phyloP scores from a whole-genome alignment of 2,329 filamentous ascomycete species.

The Pseudocercospora macadamiae region DNA sequence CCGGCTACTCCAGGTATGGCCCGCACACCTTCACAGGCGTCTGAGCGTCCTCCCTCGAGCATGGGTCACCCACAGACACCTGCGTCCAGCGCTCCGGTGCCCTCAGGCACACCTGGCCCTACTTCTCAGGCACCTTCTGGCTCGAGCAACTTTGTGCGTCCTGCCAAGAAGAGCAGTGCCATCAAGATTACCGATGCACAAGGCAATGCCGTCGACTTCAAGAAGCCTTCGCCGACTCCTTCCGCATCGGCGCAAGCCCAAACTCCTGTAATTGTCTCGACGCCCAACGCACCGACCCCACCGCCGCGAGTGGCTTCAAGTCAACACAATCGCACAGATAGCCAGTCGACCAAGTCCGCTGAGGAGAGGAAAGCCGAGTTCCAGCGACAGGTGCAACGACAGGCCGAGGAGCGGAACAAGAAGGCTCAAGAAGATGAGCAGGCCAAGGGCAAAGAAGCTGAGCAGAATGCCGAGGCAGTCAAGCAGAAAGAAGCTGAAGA shows the following conservation, averaged over 20 bases:
- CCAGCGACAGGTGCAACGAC: constrained; percentile 70
- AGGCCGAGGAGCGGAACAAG: constrained; percentile 45
- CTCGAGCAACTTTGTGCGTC: constrained; percentile 62
- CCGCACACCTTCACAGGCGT: constrained; percentile 77
- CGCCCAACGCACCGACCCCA: constrained; percentile 70
- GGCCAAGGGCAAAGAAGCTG: constrained; percentile 54
- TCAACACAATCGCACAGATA: constrained; percentile 72
- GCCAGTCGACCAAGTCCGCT: constrained; percentile 70
- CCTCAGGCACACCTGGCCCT: constrained; percentile 42
- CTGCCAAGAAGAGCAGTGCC: constrained; percentile 69
- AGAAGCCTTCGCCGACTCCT: constrained; percentile 61
- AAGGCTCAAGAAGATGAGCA: constrained; percentile 55
- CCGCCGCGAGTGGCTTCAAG: constrained; percentile 74
- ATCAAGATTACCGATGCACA: constrained; percentile 83
- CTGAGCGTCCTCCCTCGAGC: constrained; percentile 63
- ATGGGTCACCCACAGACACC: constrained; percentile 63
- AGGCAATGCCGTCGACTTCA: constrained; percentile 73
- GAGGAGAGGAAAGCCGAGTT: constrained; percentile 68
- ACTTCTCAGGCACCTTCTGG: constrained; percentile 35
- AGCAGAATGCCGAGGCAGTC: constrained; percentile 60
- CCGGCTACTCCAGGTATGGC: constrained; percentile 65
- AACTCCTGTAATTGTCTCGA: constrained; percentile 69
- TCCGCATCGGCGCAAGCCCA: constrained; percentile 59
- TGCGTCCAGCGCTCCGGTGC: constrained; percentile 61
- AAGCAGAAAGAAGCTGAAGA: constrained; percentile 45